Evolutionary conservation across 768 basidiomycete species (phyloP).

Genomic region (Flagelloscypha sp.): DNA sequence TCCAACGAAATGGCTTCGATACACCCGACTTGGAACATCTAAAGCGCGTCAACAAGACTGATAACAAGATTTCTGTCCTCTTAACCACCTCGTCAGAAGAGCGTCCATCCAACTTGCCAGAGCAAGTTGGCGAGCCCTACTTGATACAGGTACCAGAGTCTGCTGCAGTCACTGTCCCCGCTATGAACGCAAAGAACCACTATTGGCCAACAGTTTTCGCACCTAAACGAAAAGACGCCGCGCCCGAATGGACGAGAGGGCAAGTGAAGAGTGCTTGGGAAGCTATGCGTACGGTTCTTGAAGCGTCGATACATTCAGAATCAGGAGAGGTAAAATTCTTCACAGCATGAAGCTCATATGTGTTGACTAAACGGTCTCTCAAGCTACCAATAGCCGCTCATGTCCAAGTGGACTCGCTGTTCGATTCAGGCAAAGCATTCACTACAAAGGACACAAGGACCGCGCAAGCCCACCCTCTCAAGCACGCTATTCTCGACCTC

Average conservation of each 20-base stretch:
- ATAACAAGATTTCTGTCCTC: constrained; percentile 43
- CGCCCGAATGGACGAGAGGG: constrained; percentile 56
- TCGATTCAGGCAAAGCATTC: constrained; percentile 26
- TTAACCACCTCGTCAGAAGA: constrained; percentile 29
- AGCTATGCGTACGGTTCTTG: constrained; percentile 48
- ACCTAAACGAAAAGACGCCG: constrained; percentile 60
- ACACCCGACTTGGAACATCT: constrained; percentile 59
- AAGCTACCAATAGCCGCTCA: constrained; percentile 73
- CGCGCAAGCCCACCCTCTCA: constrained; percentile 66
- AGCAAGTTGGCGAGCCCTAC: constrained; percentile 44
- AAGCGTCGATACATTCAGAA: constrained; percentile 39
- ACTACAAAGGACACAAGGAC: constrained; percentile 63
- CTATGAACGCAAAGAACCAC: constrained; percentile 55
- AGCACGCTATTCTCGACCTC: constrained; percentile 77
- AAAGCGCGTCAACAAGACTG: constrained; percentile 63
- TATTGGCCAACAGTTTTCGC: constrained; percentile 85
- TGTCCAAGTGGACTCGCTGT: constrained; percentile 38
- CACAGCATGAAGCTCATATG: constrained; percentile 3
- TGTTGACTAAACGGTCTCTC: constrained; percentile 2
- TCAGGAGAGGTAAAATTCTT: constrained; percentile 50
- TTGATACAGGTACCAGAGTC: constrained; percentile 52
- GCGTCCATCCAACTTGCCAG: constrained; percentile 41
- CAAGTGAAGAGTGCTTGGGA: constrained; percentile 69
- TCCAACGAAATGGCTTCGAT: constrained; percentile 56
- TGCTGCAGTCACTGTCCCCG: constrained; percentile 58